Base-by-base conservation (phyloP, 306 rosid genomes). In the Trifolium pratense region DNA sequence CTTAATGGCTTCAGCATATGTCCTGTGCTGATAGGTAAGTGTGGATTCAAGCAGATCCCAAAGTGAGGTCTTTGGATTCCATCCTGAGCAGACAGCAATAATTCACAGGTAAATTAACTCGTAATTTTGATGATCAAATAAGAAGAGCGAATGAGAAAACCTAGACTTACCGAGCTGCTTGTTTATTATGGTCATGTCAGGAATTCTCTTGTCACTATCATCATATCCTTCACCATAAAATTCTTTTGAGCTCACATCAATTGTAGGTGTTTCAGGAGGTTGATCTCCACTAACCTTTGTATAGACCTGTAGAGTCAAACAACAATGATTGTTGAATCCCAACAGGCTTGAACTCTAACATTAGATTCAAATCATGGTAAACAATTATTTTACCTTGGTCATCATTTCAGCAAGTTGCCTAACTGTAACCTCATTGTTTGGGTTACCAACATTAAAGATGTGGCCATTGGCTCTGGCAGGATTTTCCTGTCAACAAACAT, bases 361-460 rank as follows among this genome's bases (percentile, higher is more conserved):
- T 1, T n/a, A 4, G 13, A 32, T 29, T 40, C 36, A 29, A 32
- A 72, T 72, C 20, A 15, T 7, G 9, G 55, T 57, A 17, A 14
- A 70, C 16, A 36, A 75, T 71, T 14, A 68, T 36, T 37, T 70
- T 79, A 90, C 97, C 96, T 94, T 75, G n/a, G 79, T 88, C 99
- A 94, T 94, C 92, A 94, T 89, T 81, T 94, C 99, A 40, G 93
- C 99, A 9, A 94, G 97, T 87, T 91, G 97, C 87, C 87, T 87
- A 17, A 94, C 99, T 4, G 99, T 94, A 66, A 94, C 99, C 85
- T 94, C 99, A 70, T 94, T 94, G 87, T 91, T 75, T 40, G 99
- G 99, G 78, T 94, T 94, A 74, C 99, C 99, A 71, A 94, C 99
- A 61, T 94, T 94, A 69, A 94, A 94, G 66, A 94, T 91, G 2